phyloP scores from a whole-genome alignment of 257 asterid species.

The Scutellaria baicalensis region DNA sequence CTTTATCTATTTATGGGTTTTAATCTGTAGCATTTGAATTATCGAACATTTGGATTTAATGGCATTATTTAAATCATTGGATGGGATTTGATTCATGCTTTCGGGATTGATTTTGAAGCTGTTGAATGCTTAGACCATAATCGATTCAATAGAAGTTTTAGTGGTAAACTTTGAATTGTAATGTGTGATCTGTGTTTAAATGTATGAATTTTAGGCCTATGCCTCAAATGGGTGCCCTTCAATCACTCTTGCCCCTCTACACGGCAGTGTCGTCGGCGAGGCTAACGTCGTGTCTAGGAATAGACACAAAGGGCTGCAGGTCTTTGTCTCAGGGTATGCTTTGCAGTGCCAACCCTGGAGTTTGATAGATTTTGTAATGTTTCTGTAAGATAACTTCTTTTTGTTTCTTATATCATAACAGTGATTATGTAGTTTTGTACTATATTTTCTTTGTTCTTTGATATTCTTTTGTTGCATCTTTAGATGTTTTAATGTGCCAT shows the following conservation, averaged over 20 bases:
- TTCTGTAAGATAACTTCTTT: constrained; percentile 50
- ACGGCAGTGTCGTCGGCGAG: constrained; percentile 78
- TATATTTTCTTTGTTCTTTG: not conserved
- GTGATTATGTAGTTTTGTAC: not conserved
- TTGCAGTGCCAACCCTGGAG: constrained; percentile 96
- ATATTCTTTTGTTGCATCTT: constrained; percentile 2
- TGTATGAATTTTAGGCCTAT: constrained; percentile 26
- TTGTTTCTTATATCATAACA: constrained; percentile 7
- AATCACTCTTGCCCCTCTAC: constrained; percentile 75
- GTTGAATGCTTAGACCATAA: not conserved
- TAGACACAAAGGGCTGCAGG: constrained; percentile 69
- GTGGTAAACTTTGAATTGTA: too few species aligned
- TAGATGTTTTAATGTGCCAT: not conserved
- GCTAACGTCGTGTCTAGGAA: constrained; percentile 76
- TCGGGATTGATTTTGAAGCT: not conserved
- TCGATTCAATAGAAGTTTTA: not conserved
- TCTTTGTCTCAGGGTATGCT: constrained; percentile 99
- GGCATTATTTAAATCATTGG: not conserved
- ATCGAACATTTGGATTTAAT: not conserved
- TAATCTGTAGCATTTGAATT: not conserved
- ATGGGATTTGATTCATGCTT: not conserved
- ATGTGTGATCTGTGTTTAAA: not conserved
- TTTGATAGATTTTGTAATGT: constrained; percentile 65
- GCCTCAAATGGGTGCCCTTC: constrained; percentile 63
- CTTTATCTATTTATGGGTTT: not conserved